Evolutionary conservation across 768 basidiomycete species (phyloP), one percentile per base, ranked within the genome.

Genomic region (Lentinula guzmanii): DNA sequence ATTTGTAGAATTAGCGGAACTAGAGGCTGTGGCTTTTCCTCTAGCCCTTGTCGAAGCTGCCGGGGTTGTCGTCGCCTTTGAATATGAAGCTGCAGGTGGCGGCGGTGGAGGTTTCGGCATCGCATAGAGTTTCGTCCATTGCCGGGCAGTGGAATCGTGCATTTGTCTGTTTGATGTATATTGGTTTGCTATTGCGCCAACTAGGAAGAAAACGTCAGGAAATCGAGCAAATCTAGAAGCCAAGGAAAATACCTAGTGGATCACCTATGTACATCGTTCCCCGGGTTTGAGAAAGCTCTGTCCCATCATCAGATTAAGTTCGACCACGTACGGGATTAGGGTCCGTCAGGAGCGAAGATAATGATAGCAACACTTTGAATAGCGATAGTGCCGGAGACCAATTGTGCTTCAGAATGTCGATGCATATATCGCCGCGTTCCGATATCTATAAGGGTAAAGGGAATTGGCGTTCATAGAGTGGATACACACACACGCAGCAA

Each of bases 361-460:
- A 82, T 31, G 93, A 95, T 18, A 98, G 84, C 74, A 98, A 87
- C 68, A 96, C 91, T 77, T 98, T 97, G 80, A 91, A 95, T 52
- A 98, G 78, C 2, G 93, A 95, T 21, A 98, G 74, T 2, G 95
- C 95, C 6, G 95, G 95, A 1, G 92, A 95, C 95, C 95, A 98
- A 68, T 92, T 90, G 68, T 86, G 82, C 76, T 98, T 97, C 62
- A 98, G 82, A 55, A 96, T 93, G 74, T 97, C 91, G 65, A 94
- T 90, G 69, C 91, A 93, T 58, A 93, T 87, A 65, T 79, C 81
- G 46, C 90, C 91, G 56, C 82, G 81, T 61, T 91, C 89, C 55
- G 86, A 88, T 50, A 91, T 91, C 79, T 83, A 52, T 34, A 15
- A 37, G 56, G 60, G 60, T 13, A n/a, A 45, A 16, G 35, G 57